These are phyloP conservation scores for Eragrostis nindensis DNA, from an alignment of 176 grass and related monocot genomes.

Conservation along the genomic window DNA sequence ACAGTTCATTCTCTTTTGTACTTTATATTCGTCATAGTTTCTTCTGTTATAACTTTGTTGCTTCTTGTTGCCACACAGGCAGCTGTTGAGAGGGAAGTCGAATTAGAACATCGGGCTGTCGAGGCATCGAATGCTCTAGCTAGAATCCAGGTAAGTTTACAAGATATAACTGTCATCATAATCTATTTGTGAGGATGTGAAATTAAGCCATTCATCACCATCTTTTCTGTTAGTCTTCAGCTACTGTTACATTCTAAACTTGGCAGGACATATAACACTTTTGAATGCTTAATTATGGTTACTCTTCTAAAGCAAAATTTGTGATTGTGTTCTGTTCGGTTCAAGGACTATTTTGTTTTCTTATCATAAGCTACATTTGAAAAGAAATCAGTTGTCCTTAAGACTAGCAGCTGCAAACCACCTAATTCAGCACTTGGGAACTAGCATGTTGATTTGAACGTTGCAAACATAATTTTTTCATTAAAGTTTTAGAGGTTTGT, in stretches of 20 bases:
- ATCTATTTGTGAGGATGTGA: constrained; percentile 4
- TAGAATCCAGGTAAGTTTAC: constrained; percentile 95
- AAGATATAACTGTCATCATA: constrained; percentile 49
- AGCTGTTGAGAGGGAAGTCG: constrained; percentile 98
- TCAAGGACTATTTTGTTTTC: constrained; percentile 23
- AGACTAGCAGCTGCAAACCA: constrained; percentile 3
- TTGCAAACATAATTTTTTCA: constrained; percentile 19
- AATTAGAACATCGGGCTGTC: constrained; percentile 96
- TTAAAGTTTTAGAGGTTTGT: constrained; percentile 29
- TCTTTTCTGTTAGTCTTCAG: neutral
- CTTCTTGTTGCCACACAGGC: constrained; percentile 63
- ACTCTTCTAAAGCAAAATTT: constrained; percentile 27
- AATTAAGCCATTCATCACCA: constrained; percentile 21
- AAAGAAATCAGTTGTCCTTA: neutral
- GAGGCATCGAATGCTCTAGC: constrained; percentile 99
- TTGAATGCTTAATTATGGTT: constrained; percentile 21
- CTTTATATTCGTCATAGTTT: constrained; percentile 28
- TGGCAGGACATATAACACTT: neutral
- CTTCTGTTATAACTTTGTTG: constrained; percentile 29
- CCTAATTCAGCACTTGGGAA: constrained; percentile 12
- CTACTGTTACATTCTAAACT: constrained; percentile 20
- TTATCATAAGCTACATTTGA: constrained; percentile 19
- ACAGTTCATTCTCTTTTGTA: constrained; percentile 9
- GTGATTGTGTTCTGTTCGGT: constrained; percentile 6
- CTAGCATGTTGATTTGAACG: constrained; percentile 24